Evolutionary conservation across 148 eudicot genomes (phyloP).

Genomic region (Heliosperma pusillum): DNA sequence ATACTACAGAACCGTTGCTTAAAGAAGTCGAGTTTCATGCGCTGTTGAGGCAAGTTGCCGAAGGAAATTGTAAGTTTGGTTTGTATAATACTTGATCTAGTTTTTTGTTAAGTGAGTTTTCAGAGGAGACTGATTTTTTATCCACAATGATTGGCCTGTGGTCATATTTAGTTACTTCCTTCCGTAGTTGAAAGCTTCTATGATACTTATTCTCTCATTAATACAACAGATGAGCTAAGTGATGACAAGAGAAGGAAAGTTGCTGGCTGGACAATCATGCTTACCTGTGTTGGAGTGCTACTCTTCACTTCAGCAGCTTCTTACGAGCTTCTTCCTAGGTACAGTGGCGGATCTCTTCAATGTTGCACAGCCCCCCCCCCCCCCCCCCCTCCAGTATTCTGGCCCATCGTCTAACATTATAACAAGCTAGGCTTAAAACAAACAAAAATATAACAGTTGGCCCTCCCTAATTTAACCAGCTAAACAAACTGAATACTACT

Average conservation of each 20-base stretch:
- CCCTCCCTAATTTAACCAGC: no score
- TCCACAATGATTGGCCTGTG: not conserved
- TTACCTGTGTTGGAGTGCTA: conserved; percentile 40
- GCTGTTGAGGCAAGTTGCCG: conserved; percentile 32
- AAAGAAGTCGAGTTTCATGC: conserved; percentile 21
- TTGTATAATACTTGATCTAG: conserved; percentile 1
- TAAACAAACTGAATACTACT: no score
- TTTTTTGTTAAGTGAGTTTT: no score
- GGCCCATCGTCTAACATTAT: no score
- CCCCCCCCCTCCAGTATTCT: no score
- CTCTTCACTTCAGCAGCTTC: conserved; percentile 52
- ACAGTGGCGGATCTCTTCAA: no score
- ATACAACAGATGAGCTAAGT: conserved; percentile 29
- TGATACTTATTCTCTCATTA: not conserved
- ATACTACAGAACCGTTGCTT: conserved; percentile 28
- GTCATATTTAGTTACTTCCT: not conserved
- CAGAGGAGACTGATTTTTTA: not conserved
- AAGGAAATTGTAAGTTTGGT: conserved; percentile 32
- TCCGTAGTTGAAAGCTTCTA: not conserved
- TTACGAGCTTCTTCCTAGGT: conserved; percentile 42
- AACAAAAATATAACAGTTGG: no score
- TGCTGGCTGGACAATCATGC: conserved; percentile 51
- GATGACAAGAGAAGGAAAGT: conserved; percentile 38
- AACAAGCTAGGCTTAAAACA: no score
- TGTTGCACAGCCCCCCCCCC: no score